Percentiles rank a stretch among this genome's conserved stretches.
phyloP scores from a whole-genome alignment of 2,329 filamentous ascomycete species.

The Penicillium expansum region DNA sequence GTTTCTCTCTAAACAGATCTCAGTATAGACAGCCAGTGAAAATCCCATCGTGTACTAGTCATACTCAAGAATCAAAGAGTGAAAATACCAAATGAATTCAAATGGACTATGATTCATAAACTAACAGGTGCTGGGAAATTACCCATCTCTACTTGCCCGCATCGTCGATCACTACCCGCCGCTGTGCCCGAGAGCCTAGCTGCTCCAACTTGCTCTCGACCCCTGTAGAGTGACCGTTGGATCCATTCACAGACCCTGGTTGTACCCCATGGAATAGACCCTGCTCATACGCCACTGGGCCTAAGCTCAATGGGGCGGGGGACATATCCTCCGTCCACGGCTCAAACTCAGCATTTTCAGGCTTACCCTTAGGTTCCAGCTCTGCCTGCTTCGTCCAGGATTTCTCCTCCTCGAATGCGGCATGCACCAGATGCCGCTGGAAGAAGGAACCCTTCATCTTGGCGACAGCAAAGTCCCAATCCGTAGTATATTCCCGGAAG shows the following conservation, averaged over 20 bases:
- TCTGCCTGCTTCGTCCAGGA: background rate
- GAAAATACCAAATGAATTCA: background rate
- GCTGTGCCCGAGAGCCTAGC: background rate
- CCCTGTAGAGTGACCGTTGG: background rate
- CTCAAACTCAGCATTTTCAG: background rate
- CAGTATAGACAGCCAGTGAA: background rate
- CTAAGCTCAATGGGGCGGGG: background rate
- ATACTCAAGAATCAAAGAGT: background rate
- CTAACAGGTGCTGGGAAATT: background rate
- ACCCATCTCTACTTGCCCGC: background rate
- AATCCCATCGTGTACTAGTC: background rate
- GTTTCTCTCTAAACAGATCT: background rate
- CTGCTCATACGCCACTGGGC: background rate
- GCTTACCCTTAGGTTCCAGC: background rate
- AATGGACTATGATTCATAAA: too few species aligned
- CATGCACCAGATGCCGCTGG: background rate
- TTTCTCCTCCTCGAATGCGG: background rate
- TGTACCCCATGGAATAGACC: background rate
- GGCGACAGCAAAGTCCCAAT: conserved; percentile 12
- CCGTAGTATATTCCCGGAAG: conserved; percentile 14
- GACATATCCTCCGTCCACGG: background rate
- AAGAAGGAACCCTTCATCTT: conserved; percentile 8
- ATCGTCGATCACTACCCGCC: background rate
- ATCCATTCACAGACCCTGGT: background rate
- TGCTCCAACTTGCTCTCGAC: background rate